Conservation (phyloP, 2,329 filamentous ascomycete genomes). For the Penicillium corylophilum region DNA sequence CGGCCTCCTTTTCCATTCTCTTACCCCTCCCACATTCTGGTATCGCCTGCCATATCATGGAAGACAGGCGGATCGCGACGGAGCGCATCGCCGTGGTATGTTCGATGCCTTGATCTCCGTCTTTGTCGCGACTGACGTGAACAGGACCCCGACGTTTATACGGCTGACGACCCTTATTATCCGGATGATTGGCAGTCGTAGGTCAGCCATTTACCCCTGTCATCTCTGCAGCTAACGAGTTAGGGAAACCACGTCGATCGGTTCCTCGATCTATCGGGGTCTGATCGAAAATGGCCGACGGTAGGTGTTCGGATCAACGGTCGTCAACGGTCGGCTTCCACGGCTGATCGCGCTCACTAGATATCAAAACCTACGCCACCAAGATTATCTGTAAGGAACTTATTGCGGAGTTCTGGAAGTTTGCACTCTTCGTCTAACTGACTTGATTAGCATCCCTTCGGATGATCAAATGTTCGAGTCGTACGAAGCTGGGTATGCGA, state of each 20-base stretch:
- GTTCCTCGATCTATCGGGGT: constrained; percentile 17
- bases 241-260: constrained; percentile 17
- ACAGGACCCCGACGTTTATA: constrained; percentile 13
- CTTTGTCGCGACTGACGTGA: background rate
- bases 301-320: background rate
- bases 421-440: too few species aligned
- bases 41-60: background rate
- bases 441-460: constrained; percentile 11
- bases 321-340: background rate
- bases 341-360: background rate
- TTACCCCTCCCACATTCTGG: background rate
- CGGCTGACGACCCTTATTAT: background rate
- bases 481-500: constrained; percentile 17
- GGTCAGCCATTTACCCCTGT: background rate
- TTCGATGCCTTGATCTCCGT: background rate
- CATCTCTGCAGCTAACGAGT: background rate
- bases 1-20: background rate
- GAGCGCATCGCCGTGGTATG: background rate
- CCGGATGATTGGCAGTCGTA: constrained; percentile 19
- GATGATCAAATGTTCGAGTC: constrained; percentile 19
- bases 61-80: background rate
- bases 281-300: constrained; percentile 17
- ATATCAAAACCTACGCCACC: constrained; percentile 16
- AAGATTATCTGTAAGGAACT: constrained; percentile 11
- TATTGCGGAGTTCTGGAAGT: background rate